A percentile compares a stretch with the other conserved stretches of the same genome.
Conservation (phyloP, 441 rosid species). For the Adansonia gregorii region DNA sequence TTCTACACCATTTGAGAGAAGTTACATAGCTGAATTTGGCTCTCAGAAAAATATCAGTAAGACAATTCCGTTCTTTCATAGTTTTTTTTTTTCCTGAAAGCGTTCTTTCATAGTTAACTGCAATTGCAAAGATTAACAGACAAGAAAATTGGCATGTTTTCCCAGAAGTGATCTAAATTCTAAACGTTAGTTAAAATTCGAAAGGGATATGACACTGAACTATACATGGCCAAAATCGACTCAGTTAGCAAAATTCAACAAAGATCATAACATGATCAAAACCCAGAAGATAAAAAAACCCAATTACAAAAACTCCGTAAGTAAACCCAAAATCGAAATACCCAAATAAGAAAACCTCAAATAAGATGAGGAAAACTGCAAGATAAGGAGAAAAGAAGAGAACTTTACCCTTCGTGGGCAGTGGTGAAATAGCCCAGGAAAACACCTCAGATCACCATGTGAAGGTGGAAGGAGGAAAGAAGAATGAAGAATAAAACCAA, state of each 20-base stretch:
- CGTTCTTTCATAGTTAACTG: background rate
- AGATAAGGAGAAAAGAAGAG: background rate
- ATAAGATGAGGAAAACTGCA: background rate
- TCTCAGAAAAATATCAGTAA: background rate
- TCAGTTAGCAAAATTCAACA: background rate
- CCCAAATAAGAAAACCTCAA: slow-evolving; percentile 2
- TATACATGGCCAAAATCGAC: background rate
- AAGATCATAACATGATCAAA: slow-evolving; percentile 5
- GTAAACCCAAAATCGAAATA: slow-evolving; percentile 16
- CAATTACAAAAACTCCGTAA: background rate
- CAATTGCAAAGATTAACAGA: slow-evolving; percentile 1
- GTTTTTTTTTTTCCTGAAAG: too few relatives aligned
- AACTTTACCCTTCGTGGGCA: slow-evolving; percentile 9
- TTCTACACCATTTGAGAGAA: background rate
- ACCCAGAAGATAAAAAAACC: background rate
- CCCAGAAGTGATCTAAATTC: background rate
- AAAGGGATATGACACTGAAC: background rate
- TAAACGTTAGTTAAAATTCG: background rate
- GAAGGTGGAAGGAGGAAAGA: background rate
- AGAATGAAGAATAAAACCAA: slow-evolving; percentile 1
- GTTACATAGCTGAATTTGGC: background rate
- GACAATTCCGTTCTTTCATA: background rate
- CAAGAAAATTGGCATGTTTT: background rate
- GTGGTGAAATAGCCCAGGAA: background rate
- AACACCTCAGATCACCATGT: slow-evolving; percentile 8